A percentile compares a stretch with the other conserved stretches of the same genome.
Conservation (phyloP, 139 green algal species). For the Chlorella sp. region DNA sequence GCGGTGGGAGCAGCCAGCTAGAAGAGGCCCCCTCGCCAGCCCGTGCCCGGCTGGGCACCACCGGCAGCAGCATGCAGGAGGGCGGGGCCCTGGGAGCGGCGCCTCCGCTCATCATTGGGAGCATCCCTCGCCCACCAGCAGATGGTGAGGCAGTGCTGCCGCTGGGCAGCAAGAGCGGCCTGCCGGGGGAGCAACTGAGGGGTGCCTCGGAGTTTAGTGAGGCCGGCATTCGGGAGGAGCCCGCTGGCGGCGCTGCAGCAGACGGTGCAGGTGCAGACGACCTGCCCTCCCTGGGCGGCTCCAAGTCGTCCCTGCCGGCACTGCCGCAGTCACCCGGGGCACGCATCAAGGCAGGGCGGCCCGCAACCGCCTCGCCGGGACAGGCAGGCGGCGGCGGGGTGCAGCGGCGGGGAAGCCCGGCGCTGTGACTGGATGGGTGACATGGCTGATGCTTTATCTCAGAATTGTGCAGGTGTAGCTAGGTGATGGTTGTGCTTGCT, state of each 20-base stretch:
- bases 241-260: not conserved
- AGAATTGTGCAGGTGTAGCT: too few species aligned
- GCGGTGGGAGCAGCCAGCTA: too few species aligned
- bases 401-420: too few species aligned
- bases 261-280: not conserved
- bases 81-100: not conserved
- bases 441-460: too few species aligned
- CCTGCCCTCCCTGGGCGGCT: not conserved
- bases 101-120: not conserved
- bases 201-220: not conserved
- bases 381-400: not conserved
- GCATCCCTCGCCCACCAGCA: not conserved
- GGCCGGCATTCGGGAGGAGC: not conserved
- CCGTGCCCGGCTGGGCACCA: not conserved
- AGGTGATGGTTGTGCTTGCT: too few species aligned
- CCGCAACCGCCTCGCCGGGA: not conserved
- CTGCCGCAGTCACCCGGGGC: not conserved
- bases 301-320: not conserved
- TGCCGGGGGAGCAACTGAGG: not conserved
- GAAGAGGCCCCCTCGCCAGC: too few species aligned
- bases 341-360: slow-evolving; percentile 5
- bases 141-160: too few species aligned
- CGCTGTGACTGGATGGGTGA: too few species aligned
- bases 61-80: not conserved
- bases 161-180: too few species aligned